Evolutionary conservation across 768 basidiomycete species (phyloP).

Genomic region (Amanita rubescens): DNA sequence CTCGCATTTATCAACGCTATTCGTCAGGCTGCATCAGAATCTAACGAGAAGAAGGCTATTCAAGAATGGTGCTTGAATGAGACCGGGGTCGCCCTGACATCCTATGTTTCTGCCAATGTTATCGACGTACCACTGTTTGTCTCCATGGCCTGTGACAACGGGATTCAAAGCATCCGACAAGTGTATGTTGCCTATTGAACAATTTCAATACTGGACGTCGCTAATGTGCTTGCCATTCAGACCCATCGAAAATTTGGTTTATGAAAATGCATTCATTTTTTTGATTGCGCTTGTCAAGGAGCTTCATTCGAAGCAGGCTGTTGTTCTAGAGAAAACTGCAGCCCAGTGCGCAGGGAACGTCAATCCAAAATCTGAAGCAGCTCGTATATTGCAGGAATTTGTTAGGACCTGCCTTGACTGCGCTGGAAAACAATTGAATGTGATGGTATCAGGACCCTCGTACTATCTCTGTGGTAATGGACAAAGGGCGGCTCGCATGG

Average conservation of each 20-base stretch:
- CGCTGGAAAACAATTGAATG: conserved; percentile 15
- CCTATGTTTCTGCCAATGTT: conserved; percentile 11
- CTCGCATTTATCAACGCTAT: neutral
- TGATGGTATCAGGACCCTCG: too few relatives aligned
- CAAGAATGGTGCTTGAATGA: conserved; percentile 17
- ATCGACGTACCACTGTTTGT: conserved; percentile 20
- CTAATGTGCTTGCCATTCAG: conserved; percentile 9
- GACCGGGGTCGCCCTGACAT: conserved; percentile 12
- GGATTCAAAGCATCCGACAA: conserved; percentile 14
- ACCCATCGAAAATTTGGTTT: conserved; percentile 17
- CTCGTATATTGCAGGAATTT: conserved; percentile 9
- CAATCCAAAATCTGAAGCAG: neutral
- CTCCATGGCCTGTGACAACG: conserved; percentile 11
- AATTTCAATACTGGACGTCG: neutral
- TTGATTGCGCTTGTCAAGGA: neutral
- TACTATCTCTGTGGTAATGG: too few relatives aligned
- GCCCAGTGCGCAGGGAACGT: neutral
- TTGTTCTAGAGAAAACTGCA: conserved; percentile 5
- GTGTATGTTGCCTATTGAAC: conserved; percentile 14
- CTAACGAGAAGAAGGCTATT: conserved; percentile 9
- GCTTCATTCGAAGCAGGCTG: neutral
- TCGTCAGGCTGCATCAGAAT: neutral
- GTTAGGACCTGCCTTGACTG: conserved; percentile 13
- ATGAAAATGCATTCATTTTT: neutral
- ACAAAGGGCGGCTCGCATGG: too few relatives aligned